These are phyloP conservation scores for Pilasporangium apinafurcum DNA, from an alignment of 352 stramenopile genomes.

Conservation along the genomic window DNA sequence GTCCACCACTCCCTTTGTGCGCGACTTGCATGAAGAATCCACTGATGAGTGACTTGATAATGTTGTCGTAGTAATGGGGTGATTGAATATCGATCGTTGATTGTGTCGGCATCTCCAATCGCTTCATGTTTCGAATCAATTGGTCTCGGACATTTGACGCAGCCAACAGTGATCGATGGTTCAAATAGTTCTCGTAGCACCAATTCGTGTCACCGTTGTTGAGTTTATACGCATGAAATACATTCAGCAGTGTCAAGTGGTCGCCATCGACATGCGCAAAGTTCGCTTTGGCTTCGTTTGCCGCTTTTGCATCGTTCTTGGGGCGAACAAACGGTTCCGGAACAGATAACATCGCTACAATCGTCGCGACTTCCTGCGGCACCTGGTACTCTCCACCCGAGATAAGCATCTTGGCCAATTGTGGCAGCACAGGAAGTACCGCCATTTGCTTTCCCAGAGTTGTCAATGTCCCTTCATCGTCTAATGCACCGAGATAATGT, in stretches of 20 bases:
- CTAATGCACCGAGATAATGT: conserved; percentile 96
- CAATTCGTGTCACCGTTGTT: conserved; percentile 89
- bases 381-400: conserved; percentile 93
- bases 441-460: conserved; percentile 90
- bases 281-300: conserved; percentile 95
- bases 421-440: conserved; percentile 96
- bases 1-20: conserved; percentile 79
- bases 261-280: conserved; percentile 96
- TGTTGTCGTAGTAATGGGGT: conserved; percentile 90
- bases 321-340: conserved; percentile 92
- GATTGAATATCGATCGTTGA: conserved; percentile 75
- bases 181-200: conserved; percentile 98
- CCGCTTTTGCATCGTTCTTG: conserved; percentile 94
- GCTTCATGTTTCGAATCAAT: conserved; percentile 96
- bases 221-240: conserved; percentile 97
- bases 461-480: conserved; percentile 97
- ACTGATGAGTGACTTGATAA: conserved; percentile 89
- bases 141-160: conserved; percentile 96
- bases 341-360: conserved; percentile 97
- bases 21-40: conserved; percentile 99
- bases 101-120: conserved; percentile 72
- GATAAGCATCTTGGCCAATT: conserved; percentile 97
- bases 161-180: conserved; percentile 90
- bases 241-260: conserved; percentile 98
- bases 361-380: conserved; percentile 95